Evolutionary conservation across 2,329 filamentous ascomycete genomes (phyloP).

Genomic region (Aureobasidium subglaciale): DNA sequence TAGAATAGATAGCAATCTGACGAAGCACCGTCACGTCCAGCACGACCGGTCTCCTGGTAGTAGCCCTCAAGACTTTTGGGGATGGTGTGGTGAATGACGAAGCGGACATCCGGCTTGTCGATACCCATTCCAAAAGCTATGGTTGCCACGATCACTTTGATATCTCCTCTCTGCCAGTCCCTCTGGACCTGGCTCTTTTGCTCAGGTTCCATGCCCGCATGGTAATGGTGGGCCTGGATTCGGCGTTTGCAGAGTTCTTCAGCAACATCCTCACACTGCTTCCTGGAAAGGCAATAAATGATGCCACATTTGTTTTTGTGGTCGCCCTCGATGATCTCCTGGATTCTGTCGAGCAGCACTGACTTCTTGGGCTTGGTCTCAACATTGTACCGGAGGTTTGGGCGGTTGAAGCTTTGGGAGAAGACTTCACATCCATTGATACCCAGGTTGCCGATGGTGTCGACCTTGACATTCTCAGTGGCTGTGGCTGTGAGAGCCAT

Average conservation of each 20-base stretch:
- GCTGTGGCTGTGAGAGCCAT: slow-evolving; percentile 96
- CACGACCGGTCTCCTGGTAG: slow-evolving; percentile 95
- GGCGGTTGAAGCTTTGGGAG: slow-evolving; percentile 92
- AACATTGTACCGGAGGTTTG: slow-evolving; percentile 87
- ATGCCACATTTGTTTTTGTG: slow-evolving; percentile 76
- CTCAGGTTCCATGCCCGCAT: slow-evolving; percentile 65
- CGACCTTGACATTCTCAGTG: slow-evolving; percentile 83
- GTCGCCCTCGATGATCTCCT: slow-evolving; percentile 59
- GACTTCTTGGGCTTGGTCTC: slow-evolving; percentile 59
- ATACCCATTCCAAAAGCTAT: slow-evolving; percentile 99
- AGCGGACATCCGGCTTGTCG: slow-evolving; percentile 92
- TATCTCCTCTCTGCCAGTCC: slow-evolving; percentile 70
- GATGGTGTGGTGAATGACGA: slow-evolving; percentile 86
- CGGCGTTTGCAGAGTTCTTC: slow-evolving; percentile 55
- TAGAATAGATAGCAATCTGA: slow-evolving; percentile 92
- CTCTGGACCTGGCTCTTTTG: slow-evolving; percentile 67
- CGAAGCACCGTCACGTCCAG: slow-evolving; percentile 78
- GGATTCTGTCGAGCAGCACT: slow-evolving; percentile 49
- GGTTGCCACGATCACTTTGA: slow-evolving; percentile 90
- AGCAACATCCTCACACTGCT: slow-evolving; percentile 75
- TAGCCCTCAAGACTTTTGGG: slow-evolving; percentile 97
- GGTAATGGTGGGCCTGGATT: slow-evolving; percentile 77
- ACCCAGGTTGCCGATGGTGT: slow-evolving; percentile 84
- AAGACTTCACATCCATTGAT: slow-evolving; percentile 74
- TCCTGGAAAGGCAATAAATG: slow-evolving; percentile 83